These are phyloP conservation scores for Batrachochytrium dendrobatidis DNA, from an alignment of 371 early-diverging fungal species.

Conservation along the genomic window DNA sequence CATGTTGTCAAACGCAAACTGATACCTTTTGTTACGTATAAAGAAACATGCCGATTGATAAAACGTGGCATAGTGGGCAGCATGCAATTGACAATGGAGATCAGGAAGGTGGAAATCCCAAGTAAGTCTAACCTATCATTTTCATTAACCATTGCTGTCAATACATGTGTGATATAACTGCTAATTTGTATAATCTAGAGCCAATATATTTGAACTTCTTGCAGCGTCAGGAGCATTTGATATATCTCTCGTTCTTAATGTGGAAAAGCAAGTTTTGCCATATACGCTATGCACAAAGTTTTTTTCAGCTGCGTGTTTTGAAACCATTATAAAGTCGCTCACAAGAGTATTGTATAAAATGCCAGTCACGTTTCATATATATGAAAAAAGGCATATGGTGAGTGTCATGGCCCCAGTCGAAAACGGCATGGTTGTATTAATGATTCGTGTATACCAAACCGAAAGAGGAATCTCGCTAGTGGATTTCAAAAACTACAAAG, in stretches of 20 bases:
- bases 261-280: not conserved
- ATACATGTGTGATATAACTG: not conserved
- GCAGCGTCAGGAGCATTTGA: not conserved
- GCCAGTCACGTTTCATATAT: conserved; percentile 10
- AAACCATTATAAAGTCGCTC: conserved; percentile 5
- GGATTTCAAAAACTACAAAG: conserved; percentile 11
- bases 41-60: too few relatives aligned
- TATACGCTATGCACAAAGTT: conserved; percentile 9
- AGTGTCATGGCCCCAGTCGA: conserved; percentile 10
- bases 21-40: too few relatives aligned
- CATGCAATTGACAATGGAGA: too few relatives aligned
- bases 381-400: conserved; percentile 9
- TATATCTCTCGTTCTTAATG: not conserved
- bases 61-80: too few relatives aligned
- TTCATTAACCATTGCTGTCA: too few relatives aligned
- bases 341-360: conserved; percentile 8
- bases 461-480: conserved; percentile 1
- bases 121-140: too few relatives aligned
- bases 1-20: too few relatives aligned
- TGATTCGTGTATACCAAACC: conserved; percentile 4
- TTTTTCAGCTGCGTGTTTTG: not conserved
- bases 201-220: conserved; percentile 7
- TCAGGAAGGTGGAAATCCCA: too few relatives aligned
- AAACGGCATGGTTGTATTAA: conserved; percentile 15
- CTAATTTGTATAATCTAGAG: not conserved